Conservation (phyloP, 306 rosid species). For the Delonix regia region DNA sequence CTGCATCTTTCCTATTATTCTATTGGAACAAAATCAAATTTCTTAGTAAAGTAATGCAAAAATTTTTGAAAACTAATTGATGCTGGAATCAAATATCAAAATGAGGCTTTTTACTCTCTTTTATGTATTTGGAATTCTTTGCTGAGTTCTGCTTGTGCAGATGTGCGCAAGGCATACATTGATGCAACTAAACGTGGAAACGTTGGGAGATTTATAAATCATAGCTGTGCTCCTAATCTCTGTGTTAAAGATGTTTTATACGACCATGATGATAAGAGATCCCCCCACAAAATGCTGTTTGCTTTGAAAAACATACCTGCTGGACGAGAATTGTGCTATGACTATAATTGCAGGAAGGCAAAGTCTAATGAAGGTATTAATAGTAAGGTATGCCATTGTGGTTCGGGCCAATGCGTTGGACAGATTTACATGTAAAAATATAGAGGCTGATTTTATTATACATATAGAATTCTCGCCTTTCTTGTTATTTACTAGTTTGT, state of each 20-base stretch:
- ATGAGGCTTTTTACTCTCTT: too few species aligned
- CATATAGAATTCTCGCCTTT: not conserved
- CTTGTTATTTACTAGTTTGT: not conserved
- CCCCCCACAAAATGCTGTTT: constrained; percentile 43
- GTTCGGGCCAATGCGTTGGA: constrained; percentile 18
- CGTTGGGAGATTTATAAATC: constrained; percentile 47
- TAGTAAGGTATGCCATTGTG: constrained; percentile 22
- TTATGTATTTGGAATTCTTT: not conserved
- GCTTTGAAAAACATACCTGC: constrained; percentile 44
- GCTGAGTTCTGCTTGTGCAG: constrained; percentile 23
- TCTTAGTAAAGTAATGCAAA: too few species aligned
- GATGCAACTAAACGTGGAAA: constrained; percentile 41
- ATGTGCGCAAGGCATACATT: constrained; percentile 29
- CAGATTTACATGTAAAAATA: constrained; percentile 22
- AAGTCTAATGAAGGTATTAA: not conserved
- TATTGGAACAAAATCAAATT: too few species aligned
- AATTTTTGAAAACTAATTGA: too few species aligned
- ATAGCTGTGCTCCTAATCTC: constrained; percentile 44
- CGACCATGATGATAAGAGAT: constrained; percentile 21
- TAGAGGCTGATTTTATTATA: not conserved
- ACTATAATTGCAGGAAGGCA: constrained; percentile 29
- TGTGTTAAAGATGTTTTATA: constrained; percentile 23
- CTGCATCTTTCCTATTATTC: not conserved
- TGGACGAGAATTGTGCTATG: constrained; percentile 37
- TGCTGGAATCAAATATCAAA: too few species aligned